phyloP scores from a whole-genome alignment of 148 eudicot species.

The Rhododendron williamsianum region DNA sequence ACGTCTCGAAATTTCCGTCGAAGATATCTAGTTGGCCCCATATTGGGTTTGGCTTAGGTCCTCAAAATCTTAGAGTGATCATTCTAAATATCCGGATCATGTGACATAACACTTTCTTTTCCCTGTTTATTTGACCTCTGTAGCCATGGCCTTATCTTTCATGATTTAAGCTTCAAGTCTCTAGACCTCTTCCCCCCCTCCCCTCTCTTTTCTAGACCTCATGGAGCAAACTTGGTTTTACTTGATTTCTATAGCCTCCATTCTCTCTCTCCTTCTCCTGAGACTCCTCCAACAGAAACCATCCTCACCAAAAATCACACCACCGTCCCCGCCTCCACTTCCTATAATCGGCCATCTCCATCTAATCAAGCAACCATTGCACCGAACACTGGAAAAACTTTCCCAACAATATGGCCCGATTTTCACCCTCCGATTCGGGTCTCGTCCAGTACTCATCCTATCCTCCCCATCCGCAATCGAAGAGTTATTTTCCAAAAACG shows the following conservation, averaged over 20 bases:
- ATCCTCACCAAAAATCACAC: background rate
- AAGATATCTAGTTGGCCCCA: too few species aligned
- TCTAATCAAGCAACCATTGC: background rate
- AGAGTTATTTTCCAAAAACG: constrained; percentile 11
- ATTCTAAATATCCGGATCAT: too few species aligned
- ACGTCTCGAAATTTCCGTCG: too few species aligned
- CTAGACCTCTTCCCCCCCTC: too few species aligned
- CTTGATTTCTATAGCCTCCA: background rate
- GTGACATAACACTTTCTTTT: too few species aligned
- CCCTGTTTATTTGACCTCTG: too few species aligned
- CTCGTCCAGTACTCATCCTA: background rate
- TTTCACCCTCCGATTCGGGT: constrained; percentile 1
- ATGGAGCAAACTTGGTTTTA: constrained; percentile 6
- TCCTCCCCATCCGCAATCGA: constrained; percentile 12
- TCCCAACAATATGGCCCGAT: background rate
- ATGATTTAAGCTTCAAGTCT: too few species aligned
- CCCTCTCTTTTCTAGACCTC: background rate
- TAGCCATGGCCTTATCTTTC: too few species aligned
- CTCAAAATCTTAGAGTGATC: too few species aligned
- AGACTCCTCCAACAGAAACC: background rate
- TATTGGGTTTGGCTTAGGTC: too few species aligned
- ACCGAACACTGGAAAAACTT: background rate
- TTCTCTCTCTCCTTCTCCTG: background rate
- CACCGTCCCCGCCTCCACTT: constrained; percentile 3
- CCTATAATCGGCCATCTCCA: constrained; percentile 19